Evolutionary conservation across 1,284 basidiomycete genomes (phyloP).

Genomic region (Acaromyces ingoldii): DNA sequence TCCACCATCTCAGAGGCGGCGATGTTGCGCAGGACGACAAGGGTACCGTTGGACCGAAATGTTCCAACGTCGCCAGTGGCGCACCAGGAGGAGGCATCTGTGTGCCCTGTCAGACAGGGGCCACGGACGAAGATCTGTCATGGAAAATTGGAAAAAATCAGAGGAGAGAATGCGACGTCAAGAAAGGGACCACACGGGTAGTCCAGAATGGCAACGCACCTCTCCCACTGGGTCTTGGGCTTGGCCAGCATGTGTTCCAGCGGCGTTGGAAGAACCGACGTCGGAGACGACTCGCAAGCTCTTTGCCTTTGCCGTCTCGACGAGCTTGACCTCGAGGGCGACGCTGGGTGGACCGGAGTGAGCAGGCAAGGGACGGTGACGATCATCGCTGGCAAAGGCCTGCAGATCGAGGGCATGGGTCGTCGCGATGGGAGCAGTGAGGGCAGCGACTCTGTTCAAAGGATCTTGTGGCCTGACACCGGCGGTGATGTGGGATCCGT

Average conservation of each 20-base stretch:
- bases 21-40: slow-evolving; percentile 33
- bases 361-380: slow-evolving; percentile 3
- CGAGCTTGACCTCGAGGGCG: slow-evolving; percentile 41
- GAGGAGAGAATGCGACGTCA: neutral
- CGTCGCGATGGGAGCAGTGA: slow-evolving; percentile 32
- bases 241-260: neutral
- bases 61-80: slow-evolving; percentile 36
- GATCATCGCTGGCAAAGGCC: slow-evolving; percentile 25
- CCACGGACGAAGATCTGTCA: slow-evolving; percentile 5
- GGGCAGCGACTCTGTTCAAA: slow-evolving; percentile 9
- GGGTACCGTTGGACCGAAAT: slow-evolving; percentile 45
- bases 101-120: slow-evolving; percentile 1
- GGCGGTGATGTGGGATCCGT: neutral
- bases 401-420: slow-evolving; percentile 45
- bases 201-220: too few relatives aligned
- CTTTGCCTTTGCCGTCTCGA: slow-evolving; percentile 20
- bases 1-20: slow-evolving; percentile 14
- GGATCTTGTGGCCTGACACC: neutral
- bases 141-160: neutral
- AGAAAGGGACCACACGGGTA: neutral
- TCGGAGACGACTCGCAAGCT: neutral
- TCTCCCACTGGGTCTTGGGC: slow-evolving; percentile 5
- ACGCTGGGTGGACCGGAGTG: slow-evolving; percentile 47
- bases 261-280: too few relatives aligned
- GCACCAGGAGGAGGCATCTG: slow-evolving; percentile 19